phyloP scores from a whole-genome alignment of 1,139 yeast species.

The Yamadazyma songkhlaensis region DNA sequence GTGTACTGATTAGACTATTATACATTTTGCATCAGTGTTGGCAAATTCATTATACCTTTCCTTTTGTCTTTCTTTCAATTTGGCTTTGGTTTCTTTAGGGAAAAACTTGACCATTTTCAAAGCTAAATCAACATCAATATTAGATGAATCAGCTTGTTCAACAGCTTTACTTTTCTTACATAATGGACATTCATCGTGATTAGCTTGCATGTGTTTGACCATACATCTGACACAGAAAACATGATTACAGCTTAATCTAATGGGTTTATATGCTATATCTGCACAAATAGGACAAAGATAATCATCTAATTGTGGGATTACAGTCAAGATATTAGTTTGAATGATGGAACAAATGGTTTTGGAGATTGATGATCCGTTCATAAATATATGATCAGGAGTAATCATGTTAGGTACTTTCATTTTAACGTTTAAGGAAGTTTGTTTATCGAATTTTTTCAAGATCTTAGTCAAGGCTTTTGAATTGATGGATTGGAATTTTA shows the following conservation, averaged over 20 bases:
- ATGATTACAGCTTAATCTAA: slow-evolving; percentile 60
- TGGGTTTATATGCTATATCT: slow-evolving; percentile 69
- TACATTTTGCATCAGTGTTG: slow-evolving; percentile 26
- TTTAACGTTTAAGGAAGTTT: slow-evolving; percentile 56
- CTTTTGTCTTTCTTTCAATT: slow-evolving; percentile 55
- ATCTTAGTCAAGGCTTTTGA: slow-evolving; percentile 64
- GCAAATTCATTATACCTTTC: slow-evolving; percentile 42
- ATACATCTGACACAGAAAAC: slow-evolving; percentile 70
- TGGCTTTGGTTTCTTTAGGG: slow-evolving; percentile 64
- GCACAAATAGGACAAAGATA: slow-evolving; percentile 73
- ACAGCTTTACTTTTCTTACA: slow-evolving; percentile 57
- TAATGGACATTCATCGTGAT: slow-evolving; percentile 62
- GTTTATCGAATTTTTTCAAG: slow-evolving; percentile 72
- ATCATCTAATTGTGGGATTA: slow-evolving; percentile 73
- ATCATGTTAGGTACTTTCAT: slow-evolving; percentile 45
- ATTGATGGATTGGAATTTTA: slow-evolving; percentile 63
- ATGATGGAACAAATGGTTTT: slow-evolving; percentile 56
- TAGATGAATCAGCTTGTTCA: slow-evolving; percentile 54
- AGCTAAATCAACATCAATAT: slow-evolving; percentile 56
- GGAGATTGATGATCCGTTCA: slow-evolving; percentile 49
- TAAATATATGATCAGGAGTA: slow-evolving; percentile 43
- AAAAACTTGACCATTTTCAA: slow-evolving; percentile 55
- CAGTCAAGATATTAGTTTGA: slow-evolving; percentile 49
- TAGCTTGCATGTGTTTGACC: slow-evolving; percentile 60
- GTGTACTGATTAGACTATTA: slow-evolving; percentile 1